Percentiles rank a stretch among this genome's conserved stretches.
Evolutionary conservation across 768 basidiomycete species (phyloP).

Genomic region (Phanerochaete sordida): DNA sequence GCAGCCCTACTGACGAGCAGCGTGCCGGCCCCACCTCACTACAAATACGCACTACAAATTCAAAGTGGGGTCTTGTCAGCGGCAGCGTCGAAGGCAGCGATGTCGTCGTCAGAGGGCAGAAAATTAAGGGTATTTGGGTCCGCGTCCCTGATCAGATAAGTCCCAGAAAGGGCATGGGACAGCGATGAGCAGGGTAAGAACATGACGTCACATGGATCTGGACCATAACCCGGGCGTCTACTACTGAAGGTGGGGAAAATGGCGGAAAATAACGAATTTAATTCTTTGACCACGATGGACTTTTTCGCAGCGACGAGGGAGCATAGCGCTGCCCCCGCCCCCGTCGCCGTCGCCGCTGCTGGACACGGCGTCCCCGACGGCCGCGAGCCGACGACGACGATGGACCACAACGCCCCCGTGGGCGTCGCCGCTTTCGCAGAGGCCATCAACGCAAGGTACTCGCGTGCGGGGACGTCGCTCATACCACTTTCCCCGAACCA

Average conservation of each 20-base stretch:
- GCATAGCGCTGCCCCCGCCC: background rate
- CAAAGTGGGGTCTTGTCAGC: background rate
- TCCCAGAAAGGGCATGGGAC: background rate
- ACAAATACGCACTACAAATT: background rate
- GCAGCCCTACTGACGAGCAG: no score
- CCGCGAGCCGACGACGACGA: background rate
- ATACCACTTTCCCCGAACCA: conserved; percentile 19
- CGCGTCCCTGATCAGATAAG: background rate
- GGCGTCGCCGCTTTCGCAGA: conserved; percentile 46
- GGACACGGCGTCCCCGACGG: background rate
- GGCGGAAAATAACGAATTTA: background rate
- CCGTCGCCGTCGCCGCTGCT: conserved; percentile 5
- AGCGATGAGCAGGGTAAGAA: background rate
- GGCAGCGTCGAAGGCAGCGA: background rate
- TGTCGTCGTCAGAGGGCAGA: background rate
- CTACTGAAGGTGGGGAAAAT: background rate
- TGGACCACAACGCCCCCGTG: conserved; percentile 16
- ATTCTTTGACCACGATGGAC: conserved; percentile 6
- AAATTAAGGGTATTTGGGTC: background rate
- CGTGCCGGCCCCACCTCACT: background rate
- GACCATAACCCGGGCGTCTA: background rate
- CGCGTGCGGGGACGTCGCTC: conserved; percentile 20
- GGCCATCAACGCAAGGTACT: conserved; percentile 48
- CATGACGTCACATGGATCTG: conserved; percentile 1
- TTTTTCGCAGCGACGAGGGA: conserved; percentile 11